Evolutionary conservation across 2,329 filamentous ascomycete species (phyloP), one percentile per base, ranked within the genome.

Genomic region (Thielaviopsis ethacetica): DNA sequence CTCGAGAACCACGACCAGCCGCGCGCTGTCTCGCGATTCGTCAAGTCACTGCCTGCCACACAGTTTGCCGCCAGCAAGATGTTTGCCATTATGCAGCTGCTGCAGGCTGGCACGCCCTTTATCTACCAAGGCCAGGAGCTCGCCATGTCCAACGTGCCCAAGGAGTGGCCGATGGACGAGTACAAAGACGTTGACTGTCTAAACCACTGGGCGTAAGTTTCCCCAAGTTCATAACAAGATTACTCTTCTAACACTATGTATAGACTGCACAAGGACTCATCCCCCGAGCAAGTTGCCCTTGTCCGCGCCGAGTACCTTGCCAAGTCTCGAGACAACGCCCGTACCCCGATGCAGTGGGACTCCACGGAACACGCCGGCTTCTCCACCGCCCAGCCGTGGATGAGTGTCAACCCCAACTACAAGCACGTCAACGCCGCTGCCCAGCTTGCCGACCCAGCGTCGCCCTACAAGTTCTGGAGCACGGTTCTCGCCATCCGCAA

Each of bases 301-400:
- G 68, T 68, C 64, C 73, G 62, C 61, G 62, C 63, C 7, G 73
- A 79, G n/a, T 73, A 83, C 65, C 76, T 79, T 62, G 72, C 75
- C 63, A 81, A 82, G 66, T 81, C 77, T 7, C 70, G 85, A 22
- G 86, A 90, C 68, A 86, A 90, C 67, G 81, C 80, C 7, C 76
- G 86, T 53, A 82, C 83, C 0, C 85, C 85, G 0, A 83, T 90
- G 69, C 84, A 88, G 66, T 90, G 86, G 85, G 75, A 81, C 62
- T 65, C 69, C n/a, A 72, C 70, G 1, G 65, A 71, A 0, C 77
- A 88, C 61, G 84, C 74, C 0, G 85, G 86, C 12, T 90, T 89
- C 71, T 82, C 83, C 0, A 71, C 71, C 1, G 68, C 67, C 3
- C 74, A 73, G 58, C 83, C 85, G 2, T 90, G 86, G 86, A 88